A percentile compares a stretch with the other conserved stretches of the same genome.
Evolutionary conservation across 139 green algal species (phyloP).

Genomic region (Pedinophyceae sp.): DNA sequence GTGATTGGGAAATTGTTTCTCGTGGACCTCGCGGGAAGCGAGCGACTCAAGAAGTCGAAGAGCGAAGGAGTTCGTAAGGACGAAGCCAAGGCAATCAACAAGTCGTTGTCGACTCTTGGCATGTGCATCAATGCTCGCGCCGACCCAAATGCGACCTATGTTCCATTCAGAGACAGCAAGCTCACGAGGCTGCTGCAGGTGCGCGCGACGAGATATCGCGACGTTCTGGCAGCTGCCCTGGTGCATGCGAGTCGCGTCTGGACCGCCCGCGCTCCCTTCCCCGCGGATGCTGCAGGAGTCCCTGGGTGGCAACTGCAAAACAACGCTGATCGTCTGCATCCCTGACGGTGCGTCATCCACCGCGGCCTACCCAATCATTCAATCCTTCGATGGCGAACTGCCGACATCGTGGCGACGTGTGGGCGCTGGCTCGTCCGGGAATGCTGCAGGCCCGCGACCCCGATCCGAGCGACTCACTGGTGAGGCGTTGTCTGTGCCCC

Average conservation of each 20-base stretch:
- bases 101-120: conserved; percentile 44
- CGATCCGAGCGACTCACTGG: no score
- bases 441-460: no score
- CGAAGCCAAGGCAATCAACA: conserved; percentile 61
- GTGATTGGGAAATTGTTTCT: conserved; percentile 10
- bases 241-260: no score
- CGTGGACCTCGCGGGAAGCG: conserved; percentile 11
- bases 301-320: conserved; percentile 30
- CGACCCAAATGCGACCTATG: conserved; percentile 18
- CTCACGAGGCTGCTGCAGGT: conserved; percentile 58
- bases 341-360: no score
- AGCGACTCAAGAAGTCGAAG: conserved; percentile 11
- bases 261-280: neutral
- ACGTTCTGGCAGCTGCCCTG: no score
- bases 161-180: conserved; percentile 71
- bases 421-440: no score
- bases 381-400: no score
- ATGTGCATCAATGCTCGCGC: conserved; percentile 18
- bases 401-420: no score
- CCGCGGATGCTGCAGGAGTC: conserved; percentile 11
- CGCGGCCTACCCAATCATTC: no score
- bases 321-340: conserved; percentile 17
- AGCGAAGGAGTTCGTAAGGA: neutral
- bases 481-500: no score
- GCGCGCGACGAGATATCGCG: neutral